Evolutionary conservation across 164 flowering plant genomes (phyloP).

Genomic region (Brasenia schreberi): DNA sequence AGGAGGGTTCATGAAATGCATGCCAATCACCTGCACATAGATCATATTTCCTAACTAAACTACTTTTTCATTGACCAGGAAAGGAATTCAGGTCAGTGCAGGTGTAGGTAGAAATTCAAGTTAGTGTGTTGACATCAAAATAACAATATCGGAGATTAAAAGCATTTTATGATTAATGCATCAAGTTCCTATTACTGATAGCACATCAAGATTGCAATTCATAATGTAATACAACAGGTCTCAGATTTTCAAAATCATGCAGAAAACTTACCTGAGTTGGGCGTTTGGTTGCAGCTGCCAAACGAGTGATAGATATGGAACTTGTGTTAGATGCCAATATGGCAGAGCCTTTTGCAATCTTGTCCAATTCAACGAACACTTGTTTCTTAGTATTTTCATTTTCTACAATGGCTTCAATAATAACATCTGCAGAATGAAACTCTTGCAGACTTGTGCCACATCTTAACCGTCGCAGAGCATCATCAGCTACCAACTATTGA

Average conservation of each 20-base stretch:
- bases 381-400: conserved; percentile 79
- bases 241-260: too few species aligned
- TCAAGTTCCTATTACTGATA: too few species aligned
- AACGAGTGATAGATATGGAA: conserved; percentile 83
- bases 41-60: background rate
- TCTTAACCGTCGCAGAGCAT: conserved; percentile 34
- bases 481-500: conserved; percentile 32
- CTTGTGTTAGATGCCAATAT: conserved; percentile 96
- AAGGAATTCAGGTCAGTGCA: background rate
- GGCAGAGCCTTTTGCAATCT: conserved; percentile 49
- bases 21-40: conserved; percentile 69
- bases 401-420: conserved; percentile 93
- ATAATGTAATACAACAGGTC: too few species aligned
- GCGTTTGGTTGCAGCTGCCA: conserved; percentile 64
- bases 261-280: conserved; percentile 46
- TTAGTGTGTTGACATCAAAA: too few species aligned
- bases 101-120: too few species aligned
- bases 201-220: too few species aligned
- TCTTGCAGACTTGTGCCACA: conserved; percentile 53
- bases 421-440: conserved; percentile 45
- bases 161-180: too few species aligned
- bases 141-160: too few species aligned
- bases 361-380: conserved; percentile 54
- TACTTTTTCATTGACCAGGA: too few species aligned
- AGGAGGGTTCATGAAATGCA: conserved; percentile 98